phyloP scores from a whole-genome alignment of 129 eudicot genomes.

The Chrysanthemum seticuspe region DNA sequence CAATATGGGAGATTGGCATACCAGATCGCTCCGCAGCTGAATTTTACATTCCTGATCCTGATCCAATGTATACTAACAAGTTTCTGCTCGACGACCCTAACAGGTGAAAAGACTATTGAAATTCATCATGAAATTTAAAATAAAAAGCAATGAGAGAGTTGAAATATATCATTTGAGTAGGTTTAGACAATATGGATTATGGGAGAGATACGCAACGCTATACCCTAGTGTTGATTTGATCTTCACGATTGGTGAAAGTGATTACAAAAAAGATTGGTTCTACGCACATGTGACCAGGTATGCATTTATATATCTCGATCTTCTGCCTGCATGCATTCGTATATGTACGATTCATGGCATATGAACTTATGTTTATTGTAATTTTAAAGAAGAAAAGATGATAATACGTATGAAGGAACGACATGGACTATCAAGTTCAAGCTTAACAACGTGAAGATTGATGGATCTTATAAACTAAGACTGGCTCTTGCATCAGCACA shows the following conservation, averaged over 20 bases:
- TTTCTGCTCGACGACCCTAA: slow-evolving; percentile 59
- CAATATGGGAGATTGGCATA: slow-evolving; percentile 93
- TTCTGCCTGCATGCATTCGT: not conserved
- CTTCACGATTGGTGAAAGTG: slow-evolving; percentile 55
- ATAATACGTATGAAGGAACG: slow-evolving; percentile 46
- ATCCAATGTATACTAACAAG: slow-evolving; percentile 55
- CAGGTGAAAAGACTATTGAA: slow-evolving; percentile 33
- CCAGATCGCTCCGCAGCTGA: slow-evolving; percentile 85
- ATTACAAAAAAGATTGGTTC: slow-evolving; percentile 68
- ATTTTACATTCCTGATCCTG: slow-evolving; percentile 81
- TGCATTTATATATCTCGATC: not conserved
- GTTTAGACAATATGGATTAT: slow-evolving; percentile 76
- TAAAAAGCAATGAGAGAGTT: not conserved
- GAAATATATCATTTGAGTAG: slow-evolving; percentile 29
- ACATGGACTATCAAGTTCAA: slow-evolving; percentile 72
- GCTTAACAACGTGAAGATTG: slow-evolving; percentile 32
- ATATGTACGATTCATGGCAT: not conserved
- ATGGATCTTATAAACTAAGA: slow-evolving; percentile 49
- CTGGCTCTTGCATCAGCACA: slow-evolving; percentile 69
- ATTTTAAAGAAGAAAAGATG: slow-evolving; percentile 43
- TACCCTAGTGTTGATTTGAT: slow-evolving; percentile 58
- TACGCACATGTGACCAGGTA: slow-evolving; percentile 69
- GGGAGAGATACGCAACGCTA: slow-evolving; percentile 53
- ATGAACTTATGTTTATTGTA: not conserved
- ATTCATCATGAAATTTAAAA: not conserved